These are phyloP conservation scores for Larix kaempferi DNA, from an alignment of 75 land plant species.

Conservation along the genomic window DNA sequence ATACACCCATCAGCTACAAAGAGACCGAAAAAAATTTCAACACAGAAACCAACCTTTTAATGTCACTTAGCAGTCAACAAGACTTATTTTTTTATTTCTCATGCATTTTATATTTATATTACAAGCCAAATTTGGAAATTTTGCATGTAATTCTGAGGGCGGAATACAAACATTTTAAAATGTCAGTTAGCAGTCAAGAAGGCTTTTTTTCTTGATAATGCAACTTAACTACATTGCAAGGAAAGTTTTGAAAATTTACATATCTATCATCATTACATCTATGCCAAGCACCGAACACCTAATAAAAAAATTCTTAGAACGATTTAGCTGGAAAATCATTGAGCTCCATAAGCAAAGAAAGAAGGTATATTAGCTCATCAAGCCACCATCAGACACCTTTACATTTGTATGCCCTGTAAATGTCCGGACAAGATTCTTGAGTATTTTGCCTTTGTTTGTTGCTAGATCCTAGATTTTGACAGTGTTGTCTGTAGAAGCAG, in stretches of 20 bases:
- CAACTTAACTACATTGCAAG: not conserved
- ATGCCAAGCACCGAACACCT: not conserved
- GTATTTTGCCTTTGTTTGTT: slow-evolving; percentile 36
- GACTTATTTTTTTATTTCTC: too few species aligned
- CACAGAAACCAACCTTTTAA: not conserved
- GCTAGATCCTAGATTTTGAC: slow-evolving; percentile 79
- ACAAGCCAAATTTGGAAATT: not conserved
- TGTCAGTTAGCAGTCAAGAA: not conserved
- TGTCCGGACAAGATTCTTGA: slow-evolving; percentile 53
- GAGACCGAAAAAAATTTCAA: slow-evolving; percentile 80
- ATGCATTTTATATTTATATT: not conserved
- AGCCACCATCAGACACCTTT: slow-evolving; percentile 38
- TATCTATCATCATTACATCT: not conserved
- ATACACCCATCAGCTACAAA: slow-evolving; percentile 79
- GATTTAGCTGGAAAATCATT: not conserved
- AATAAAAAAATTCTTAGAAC: not conserved
- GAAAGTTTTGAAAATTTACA: not conserved
- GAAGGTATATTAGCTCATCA: not conserved
- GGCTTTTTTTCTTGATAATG: not conserved
- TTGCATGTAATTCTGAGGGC: too few species aligned
- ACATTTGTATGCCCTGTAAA: slow-evolving; percentile 73
- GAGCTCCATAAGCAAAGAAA: not conserved
- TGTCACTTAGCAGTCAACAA: too few species aligned
- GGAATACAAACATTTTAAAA: not conserved
- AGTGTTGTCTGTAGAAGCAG: slow-evolving; percentile 79